Percentiles rank a stretch among this genome's conserved stretches.
Evolutionary conservation across 371 early-diverging fungal genomes (phyloP).

Genomic region (Umbelopsis sp.): DNA sequence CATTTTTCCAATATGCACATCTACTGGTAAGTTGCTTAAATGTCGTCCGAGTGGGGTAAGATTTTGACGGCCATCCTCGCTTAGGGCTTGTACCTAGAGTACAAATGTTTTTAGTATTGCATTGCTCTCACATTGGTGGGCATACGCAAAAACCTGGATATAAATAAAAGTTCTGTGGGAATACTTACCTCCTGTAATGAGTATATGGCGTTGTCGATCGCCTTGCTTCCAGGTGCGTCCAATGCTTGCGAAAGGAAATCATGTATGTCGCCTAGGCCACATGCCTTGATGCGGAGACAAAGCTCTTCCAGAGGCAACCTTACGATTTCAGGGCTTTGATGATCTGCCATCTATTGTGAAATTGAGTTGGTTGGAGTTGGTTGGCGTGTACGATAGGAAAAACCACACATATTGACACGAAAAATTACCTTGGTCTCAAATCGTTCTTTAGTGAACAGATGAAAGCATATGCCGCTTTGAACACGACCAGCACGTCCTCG

Average conservation of each 20-base stretch:
- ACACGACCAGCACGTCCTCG: conserved; percentile 94
- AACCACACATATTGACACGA: neutral
- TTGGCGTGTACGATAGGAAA: neutral
- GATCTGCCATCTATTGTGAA: conserved; percentile 55
- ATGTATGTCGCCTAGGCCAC: conserved; percentile 57
- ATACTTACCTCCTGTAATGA: conserved; percentile 58
- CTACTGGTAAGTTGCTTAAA: conserved; percentile 79
- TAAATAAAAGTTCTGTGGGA: neutral
- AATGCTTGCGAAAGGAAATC: conserved; percentile 70
- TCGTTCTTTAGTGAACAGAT: conserved; percentile 61
- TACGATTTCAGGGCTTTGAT: conserved; percentile 75
- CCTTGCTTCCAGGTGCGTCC: conserved; percentile 74
- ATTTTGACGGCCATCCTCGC: conserved; percentile 46
- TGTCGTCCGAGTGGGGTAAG: conserved; percentile 91
- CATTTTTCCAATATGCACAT: conserved; percentile 82
- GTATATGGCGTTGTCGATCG: conserved; percentile 69
- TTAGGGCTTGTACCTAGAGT: conserved; percentile 49
- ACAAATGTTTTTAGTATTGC: neutral
- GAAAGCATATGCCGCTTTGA: conserved; percentile 80
- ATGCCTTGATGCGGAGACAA: conserved; percentile 73
- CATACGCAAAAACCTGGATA: neutral
- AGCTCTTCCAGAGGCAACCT: conserved; percentile 76
- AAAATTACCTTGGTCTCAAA: conserved; percentile 53
- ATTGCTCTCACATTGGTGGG: neutral
- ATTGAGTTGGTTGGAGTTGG: neutral